phyloP scores from a whole-genome alignment of 345 rosid genomes.

The Salix exigua region DNA sequence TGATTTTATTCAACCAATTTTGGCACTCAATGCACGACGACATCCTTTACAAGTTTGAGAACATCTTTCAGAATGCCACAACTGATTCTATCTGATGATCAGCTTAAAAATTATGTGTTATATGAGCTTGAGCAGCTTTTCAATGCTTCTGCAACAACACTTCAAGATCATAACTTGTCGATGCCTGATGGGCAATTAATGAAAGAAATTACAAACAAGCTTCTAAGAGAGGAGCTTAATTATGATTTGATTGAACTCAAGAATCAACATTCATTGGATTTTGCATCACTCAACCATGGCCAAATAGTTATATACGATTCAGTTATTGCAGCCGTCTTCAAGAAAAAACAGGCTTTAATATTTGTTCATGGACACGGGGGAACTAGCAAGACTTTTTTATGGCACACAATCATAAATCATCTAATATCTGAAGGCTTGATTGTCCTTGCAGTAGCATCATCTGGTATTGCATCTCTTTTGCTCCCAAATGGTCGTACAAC shows the following conservation, averaged over 20 bases:
- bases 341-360: not conserved
- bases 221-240: not conserved
- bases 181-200: not conserved
- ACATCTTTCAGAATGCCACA: too few relatives aligned
- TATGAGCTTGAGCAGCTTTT: not conserved
- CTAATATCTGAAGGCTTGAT: fast-evolving
- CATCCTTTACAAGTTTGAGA: not conserved
- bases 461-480: not conserved
- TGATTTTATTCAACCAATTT: not conserved
- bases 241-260: not conserved
- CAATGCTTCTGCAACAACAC: not conserved
- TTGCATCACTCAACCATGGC: not conserved
- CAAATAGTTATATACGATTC: not conserved
- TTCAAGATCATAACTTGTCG: not conserved
- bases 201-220: not conserved
- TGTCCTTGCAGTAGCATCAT: not conserved
- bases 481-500: not conserved
- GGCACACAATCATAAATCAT: not conserved
- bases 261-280: not conserved
- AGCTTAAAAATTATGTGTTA: not conserved
- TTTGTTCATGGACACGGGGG: not conserved
- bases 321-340: not conserved
- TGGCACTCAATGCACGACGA: not conserved
- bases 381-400: not conserved
- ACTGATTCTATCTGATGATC: too few relatives aligned